A percentile compares a stretch with the other conserved stretches of the same genome.
Conservation (phyloP, 352 stramenopile genomes). For the Peronospora tabacina region DNA sequence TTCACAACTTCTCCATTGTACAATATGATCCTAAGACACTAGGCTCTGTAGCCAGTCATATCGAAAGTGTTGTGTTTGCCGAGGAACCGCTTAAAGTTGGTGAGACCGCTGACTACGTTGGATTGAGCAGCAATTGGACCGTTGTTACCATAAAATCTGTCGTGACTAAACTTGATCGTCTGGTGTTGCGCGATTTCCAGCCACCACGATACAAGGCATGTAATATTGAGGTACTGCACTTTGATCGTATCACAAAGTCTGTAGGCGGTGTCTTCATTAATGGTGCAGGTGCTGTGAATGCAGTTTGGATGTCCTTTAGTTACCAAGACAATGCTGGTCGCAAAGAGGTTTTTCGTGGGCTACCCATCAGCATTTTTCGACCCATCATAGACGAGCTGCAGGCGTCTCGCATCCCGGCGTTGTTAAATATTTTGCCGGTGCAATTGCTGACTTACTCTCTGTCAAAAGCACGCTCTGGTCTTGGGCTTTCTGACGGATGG, state of each 20-base stretch:
- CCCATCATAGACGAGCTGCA: constrained; percentile 59
- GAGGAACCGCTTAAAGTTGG: constrained; percentile 63
- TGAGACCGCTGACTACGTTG: constrained; percentile 75
- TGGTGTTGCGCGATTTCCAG: constrained; percentile 79
- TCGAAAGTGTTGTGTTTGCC: constrained; percentile 53
- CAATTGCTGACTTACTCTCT: constrained; percentile 81
- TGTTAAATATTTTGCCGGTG: constrained; percentile 56
- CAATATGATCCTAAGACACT: constrained; percentile 80
- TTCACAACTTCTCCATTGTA: constrained; percentile 89
- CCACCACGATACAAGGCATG: constrained; percentile 77
- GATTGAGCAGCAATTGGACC: constrained; percentile 79
- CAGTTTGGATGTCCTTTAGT: constrained; percentile 82
- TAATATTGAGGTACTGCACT: constrained; percentile 83
- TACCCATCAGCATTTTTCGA: constrained; percentile 57
- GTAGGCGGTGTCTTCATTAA: constrained; percentile 84
- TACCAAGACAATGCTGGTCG: constrained; percentile 70
- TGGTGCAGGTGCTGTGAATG: constrained; percentile 55
- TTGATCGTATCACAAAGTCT: constrained; percentile 84
- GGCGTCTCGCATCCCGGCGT: constrained; percentile 30
- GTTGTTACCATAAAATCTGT: constrained; percentile 83
- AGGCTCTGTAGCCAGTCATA: constrained; percentile 47
- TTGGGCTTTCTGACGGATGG: constrained; percentile 80
- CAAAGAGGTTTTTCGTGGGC: constrained; percentile 81
- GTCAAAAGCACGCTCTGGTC: constrained; percentile 77
- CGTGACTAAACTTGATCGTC: constrained; percentile 75